Evolutionary conservation across 768 basidiomycete species (phyloP), one percentile per base, ranked within the genome.

Genomic region (Coprinellus micaceus): DNA sequence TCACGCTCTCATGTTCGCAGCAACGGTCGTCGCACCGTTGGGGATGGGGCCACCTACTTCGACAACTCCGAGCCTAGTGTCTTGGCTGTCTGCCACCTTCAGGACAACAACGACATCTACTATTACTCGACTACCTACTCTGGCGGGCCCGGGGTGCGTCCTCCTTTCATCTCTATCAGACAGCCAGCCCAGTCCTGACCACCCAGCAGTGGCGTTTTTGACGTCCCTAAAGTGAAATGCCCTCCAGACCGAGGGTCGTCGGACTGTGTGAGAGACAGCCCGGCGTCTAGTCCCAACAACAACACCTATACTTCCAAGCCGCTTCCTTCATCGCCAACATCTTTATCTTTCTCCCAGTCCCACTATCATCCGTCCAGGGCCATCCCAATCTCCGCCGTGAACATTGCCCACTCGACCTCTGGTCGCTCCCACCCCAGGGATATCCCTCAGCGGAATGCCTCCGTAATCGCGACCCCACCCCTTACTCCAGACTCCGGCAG

Each of bases 1-100:
- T 57, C 15, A 39, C 37, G 52, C 41, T 45, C 52, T 46, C 29
- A 54, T 13, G 33, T 33, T 63, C 37, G 11, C 70, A 94, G 91
- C 91, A 93, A 93, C 91, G 91, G 89, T 76, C 84, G 89, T 89
- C 87, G 85, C 77, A 81, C 87, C 91, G 91, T 93, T 94, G 91
- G 91, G 76, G 91, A 94, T 92, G 91, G 91, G 91, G 91, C 91
- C 84, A 79, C 78, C 76, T 80, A 80, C 76, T 82, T 83, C 83
- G 85, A 86, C 85, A 79, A 74, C 73, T 33, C 33, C 33, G 80
- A 83, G 75, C 82, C 88, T 63, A 89, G 78, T 73, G 87, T 92
- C 68, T 82, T 92, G 74, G 91, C 91, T 60, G 86, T 92, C 64
- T 91, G 88, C 82, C 88, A 88, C 60, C 76, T 90, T 63, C 83